phyloP scores from a whole-genome alignment of 441 rosid species.

The Gossypium davidsonii region DNA sequence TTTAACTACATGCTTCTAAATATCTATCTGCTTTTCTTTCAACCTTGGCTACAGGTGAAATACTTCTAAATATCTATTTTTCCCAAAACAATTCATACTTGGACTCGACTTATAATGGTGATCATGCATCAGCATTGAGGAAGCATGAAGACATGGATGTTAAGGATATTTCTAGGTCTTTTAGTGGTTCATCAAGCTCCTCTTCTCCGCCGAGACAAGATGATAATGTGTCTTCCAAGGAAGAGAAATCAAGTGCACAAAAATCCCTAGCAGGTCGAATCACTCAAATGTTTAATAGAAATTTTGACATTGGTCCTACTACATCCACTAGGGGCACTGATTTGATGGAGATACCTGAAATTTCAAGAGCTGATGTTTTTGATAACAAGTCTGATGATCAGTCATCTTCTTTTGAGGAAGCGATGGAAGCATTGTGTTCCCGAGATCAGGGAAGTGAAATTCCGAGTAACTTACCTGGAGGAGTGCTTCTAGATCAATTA shows the following conservation, averaged over 20 bases:
- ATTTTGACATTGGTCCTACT: constrained; percentile 33
- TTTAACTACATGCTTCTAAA: neutral
- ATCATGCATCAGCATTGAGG: constrained; percentile 25
- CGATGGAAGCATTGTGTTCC: constrained; percentile 55
- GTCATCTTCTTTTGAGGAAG: constrained; percentile 56
- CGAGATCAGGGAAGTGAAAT: constrained; percentile 54
- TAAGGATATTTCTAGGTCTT: constrained; percentile 36
- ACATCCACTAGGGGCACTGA: constrained; percentile 36
- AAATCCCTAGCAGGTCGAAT: constrained; percentile 58
- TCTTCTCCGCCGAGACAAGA: constrained; percentile 44
- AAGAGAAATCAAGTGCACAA: constrained; percentile 42
- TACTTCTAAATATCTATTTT: constrained; percentile 58
- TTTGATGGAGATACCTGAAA: constrained; percentile 39
- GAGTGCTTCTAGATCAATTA: constrained; percentile 67
- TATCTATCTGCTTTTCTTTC: neutral
- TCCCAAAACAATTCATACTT: constrained; percentile 40
- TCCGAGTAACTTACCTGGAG: constrained; percentile 76
- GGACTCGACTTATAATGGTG: constrained; percentile 30
- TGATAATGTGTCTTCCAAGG: constrained; percentile 43
- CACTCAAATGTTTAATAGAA: constrained; percentile 77
- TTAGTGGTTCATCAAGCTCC: constrained; percentile 29
- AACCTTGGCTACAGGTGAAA: constrained; percentile 54
- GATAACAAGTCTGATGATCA: constrained; percentile 46
- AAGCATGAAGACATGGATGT: constrained; percentile 28
- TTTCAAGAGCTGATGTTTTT: constrained; percentile 27